Evolutionary conservation across 768 basidiomycete genomes (phyloP).

Genomic region (Suillus sp.): DNA sequence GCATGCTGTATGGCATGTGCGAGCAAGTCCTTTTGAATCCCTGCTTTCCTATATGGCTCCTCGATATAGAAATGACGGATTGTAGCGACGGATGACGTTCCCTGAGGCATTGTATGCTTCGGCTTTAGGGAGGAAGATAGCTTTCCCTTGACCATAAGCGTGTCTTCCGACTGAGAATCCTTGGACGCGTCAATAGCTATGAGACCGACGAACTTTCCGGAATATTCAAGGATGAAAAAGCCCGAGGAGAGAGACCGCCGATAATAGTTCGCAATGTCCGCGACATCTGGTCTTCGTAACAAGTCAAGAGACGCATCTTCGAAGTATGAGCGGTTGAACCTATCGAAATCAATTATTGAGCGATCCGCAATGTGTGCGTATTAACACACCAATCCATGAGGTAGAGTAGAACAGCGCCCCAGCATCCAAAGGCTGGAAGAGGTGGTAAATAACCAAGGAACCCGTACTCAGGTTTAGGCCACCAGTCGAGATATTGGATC

Average conservation of each 20-base stretch:
- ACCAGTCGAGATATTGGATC: slow-evolving; percentile 64
- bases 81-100: slow-evolving; percentile 52
- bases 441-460: slow-evolving; percentile 55
- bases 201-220: slow-evolving; percentile 60
- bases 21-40: slow-evolving; percentile 68
- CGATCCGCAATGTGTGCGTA: neutral
- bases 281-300: slow-evolving; percentile 59
- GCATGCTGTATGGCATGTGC: slow-evolving; percentile 56
- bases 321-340: slow-evolving; percentile 71
- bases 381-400: slow-evolving; percentile 65
- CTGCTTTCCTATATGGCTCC: slow-evolving; percentile 56
- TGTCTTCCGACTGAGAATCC: slow-evolving; percentile 36
- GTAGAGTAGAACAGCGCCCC: slow-evolving; percentile 65
- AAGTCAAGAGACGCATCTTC: slow-evolving; percentile 54
- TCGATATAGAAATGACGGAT: slow-evolving; percentile 80
- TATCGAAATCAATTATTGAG: slow-evolving; percentile 29
- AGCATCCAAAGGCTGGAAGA: slow-evolving; percentile 66
- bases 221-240: slow-evolving; percentile 69
- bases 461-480: slow-evolving; percentile 55
- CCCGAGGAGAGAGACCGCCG: slow-evolving; percentile 62
- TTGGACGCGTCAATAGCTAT: slow-evolving; percentile 68
- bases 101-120: slow-evolving; percentile 26
- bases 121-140: slow-evolving; percentile 19
- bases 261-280: slow-evolving; percentile 56
- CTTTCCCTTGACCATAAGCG: slow-evolving; percentile 26